Conservation (phyloP, 768 basidiomycete species). For the Serendipita sp. region DNA sequence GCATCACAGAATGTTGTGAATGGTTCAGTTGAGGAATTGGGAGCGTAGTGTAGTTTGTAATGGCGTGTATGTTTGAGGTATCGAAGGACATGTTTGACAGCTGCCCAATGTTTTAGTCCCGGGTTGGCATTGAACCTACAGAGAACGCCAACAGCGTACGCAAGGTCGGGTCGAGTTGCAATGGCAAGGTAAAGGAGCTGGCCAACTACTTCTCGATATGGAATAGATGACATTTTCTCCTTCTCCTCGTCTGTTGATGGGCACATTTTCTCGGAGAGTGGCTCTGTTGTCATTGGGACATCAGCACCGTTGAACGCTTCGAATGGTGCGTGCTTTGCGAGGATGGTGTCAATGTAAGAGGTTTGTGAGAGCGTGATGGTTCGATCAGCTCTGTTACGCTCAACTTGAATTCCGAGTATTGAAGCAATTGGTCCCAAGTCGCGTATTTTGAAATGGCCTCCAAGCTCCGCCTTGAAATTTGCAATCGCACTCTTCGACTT, state of each 20-base stretch:
- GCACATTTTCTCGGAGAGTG: neutral
- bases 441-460: neutral
- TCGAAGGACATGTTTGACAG: slow-evolving; percentile 8
- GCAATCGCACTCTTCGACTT: neutral
- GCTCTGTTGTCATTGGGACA: neutral
- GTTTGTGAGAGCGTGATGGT: neutral
- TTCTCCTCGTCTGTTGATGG: neutral
- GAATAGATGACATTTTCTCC: neutral
- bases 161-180: slow-evolving; percentile 18
- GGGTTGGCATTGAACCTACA: slow-evolving; percentile 18
- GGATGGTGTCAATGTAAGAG: neutral
- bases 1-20: slow-evolving; percentile 19
- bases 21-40: slow-evolving; percentile 8
- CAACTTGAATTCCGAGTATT: slow-evolving; percentile 16
- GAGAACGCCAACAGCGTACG: slow-evolving; percentile 17
- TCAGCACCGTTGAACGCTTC: neutral
- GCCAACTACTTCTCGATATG: neutral
- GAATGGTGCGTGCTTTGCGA: neutral
- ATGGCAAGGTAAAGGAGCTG: neutral
- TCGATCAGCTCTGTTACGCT: slow-evolving; percentile 14
- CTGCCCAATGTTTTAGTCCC: slow-evolving; percentile 8
- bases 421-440: slow-evolving; percentile 9
- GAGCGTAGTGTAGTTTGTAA: neutral
- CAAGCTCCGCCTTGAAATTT: neutral
- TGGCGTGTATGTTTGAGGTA: slow-evolving; percentile 1